These are phyloP conservation scores for Phytophthora capsici DNA, from an alignment of 352 stramenopile species.

Conservation along the genomic window DNA sequence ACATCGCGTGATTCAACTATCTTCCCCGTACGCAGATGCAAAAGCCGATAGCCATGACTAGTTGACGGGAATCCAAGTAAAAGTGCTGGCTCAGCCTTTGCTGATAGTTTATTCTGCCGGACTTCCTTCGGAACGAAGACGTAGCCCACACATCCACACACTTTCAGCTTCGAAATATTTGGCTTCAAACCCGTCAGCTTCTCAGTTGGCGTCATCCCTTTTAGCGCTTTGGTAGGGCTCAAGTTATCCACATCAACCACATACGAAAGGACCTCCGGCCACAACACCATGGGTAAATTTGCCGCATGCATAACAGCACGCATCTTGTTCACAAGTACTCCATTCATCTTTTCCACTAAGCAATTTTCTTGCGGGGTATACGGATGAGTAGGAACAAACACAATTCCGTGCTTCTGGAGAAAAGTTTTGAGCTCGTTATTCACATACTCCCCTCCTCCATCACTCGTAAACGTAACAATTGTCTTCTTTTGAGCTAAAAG, in stretches of 20 bases:
- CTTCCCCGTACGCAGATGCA: slow-evolving; percentile 9
- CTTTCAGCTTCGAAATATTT: background rate
- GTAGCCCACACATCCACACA: slow-evolving; percentile 8
- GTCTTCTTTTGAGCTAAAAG: slow-evolving; percentile 3
- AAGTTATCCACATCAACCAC: background rate
- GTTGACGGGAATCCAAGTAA: slow-evolving; percentile 4
- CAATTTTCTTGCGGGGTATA: slow-evolving; percentile 8
- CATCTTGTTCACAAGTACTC: slow-evolving; percentile 4
- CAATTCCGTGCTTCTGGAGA: background rate
- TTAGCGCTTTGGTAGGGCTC: background rate
- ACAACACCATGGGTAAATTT: background rate
- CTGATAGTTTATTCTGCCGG: too few species aligned
- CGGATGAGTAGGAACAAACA: background rate
- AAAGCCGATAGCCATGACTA: background rate
- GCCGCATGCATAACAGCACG: background rate
- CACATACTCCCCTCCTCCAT: slow-evolving; percentile 5
- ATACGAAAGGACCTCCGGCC: slow-evolving; percentile 3
- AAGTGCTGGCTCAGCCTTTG: slow-evolving; percentile 3
- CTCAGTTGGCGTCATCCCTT: background rate
- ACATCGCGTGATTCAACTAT: background rate
- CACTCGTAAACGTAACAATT: slow-evolving; percentile 2
- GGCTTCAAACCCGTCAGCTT: background rate
- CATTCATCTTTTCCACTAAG: slow-evolving; percentile 9
- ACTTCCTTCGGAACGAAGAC: slow-evolving; percentile 2
- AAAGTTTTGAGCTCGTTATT: slow-evolving; percentile 3